These are phyloP conservation scores for Gynostemma pentaphyllum DNA, from an alignment of 306 rosid species.

Conservation along the genomic window DNA sequence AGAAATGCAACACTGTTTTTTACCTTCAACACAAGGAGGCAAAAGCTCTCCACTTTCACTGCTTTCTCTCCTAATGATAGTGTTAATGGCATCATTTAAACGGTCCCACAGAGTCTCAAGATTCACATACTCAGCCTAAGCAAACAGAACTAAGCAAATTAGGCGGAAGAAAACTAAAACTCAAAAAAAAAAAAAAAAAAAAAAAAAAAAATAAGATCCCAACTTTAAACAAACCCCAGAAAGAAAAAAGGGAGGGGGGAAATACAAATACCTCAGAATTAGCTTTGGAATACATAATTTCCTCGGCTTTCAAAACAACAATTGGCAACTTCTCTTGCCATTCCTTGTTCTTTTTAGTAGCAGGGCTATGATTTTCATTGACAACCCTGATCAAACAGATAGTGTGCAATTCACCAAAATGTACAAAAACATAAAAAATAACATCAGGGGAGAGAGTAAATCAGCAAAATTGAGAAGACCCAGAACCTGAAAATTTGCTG, in stretches of 20 bases:
- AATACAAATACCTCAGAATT: slow-evolving; percentile 84
- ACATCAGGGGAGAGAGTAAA: neutral
- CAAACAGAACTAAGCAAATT: slow-evolving; percentile 25
- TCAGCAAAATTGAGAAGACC: slow-evolving; percentile 17
- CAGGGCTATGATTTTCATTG: slow-evolving; percentile 51
- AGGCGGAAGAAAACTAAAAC: slow-evolving; percentile 5
- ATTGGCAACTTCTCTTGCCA: slow-evolving; percentile 87
- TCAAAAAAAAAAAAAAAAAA: too few species aligned
- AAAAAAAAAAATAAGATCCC: slow-evolving; percentile 12
- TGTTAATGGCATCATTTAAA: slow-evolving; percentile 89
- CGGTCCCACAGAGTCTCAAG: slow-evolving; percentile 85
- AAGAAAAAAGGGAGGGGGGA: slow-evolving; percentile 11
- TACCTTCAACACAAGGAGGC: slow-evolving; percentile 99
- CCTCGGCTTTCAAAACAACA: slow-evolving; percentile 91
- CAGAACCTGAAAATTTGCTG: slow-evolving; percentile 94
- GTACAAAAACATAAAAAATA: slow-evolving; percentile 13
- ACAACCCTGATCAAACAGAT: slow-evolving; percentile 91
- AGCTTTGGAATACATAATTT: slow-evolving; percentile 98
- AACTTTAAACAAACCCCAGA: slow-evolving; percentile 14
- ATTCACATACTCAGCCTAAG: slow-evolving; percentile 73
- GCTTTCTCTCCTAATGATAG: slow-evolving; percentile 83
- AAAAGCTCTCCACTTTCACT: slow-evolving; percentile 75
- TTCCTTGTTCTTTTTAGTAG: slow-evolving; percentile 81
- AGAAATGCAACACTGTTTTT: slow-evolving; percentile 7
- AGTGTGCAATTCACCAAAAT: slow-evolving; percentile 47